Base-by-base conservation (phyloP, 2,329 filamentous ascomycete species). In the Capronia americana region DNA sequence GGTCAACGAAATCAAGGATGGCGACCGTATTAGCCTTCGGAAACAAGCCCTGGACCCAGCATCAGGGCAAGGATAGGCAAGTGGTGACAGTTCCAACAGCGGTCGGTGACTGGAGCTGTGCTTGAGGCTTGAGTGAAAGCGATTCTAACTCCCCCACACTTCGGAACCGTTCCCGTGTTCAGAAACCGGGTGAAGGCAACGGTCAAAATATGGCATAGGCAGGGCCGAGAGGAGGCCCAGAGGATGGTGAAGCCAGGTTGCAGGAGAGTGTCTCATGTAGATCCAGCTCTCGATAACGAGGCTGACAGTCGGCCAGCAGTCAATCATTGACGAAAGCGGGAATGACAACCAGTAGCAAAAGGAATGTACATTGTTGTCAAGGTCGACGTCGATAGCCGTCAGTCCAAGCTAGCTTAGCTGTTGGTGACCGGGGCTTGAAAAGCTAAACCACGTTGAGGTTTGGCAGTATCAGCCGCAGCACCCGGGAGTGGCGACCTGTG, bases 391-490 rank as follows among this genome's bases (percentile, higher is more conserved):
- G 23, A 26, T 8, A 7, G 48, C 48, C 4, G 20, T 20, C 38
- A 7, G 38, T 44, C 17, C n/a, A n/a, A 17, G 38, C 14, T n/a
- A 44, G 38, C 17, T n/a, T n/a, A n/a, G n/a, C n/a, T n/a, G n/a
- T n/a, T n/a, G n/a, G n/a, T n/a, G n/a, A n/a, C n/a, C n/a, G 3
- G 46, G 5, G 24, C 20, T 51, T 51, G 26, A 26, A 51, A 23
- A 51, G 48, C 48, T 51, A 51, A 28, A 51, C 48, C 48, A 8
- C n/a, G 17, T 44, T 44, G 14, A 44, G 38, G 17, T 8, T 7
- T 44, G 38, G 38, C 14, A 44, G 48, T 12, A 26, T 26, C 48
- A 51, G 48, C 48, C 48, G 48, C 48, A 23, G 48, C 48, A 20
- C 10, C 24, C 20, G 48, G 20, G 11, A 26, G 48, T 28, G 48